Percentiles rank a stretch among this genome's conserved stretches.
Evolutionary conservation across 805 yeast species (phyloP).

Genomic region (Kockiozyma suomiensis): DNA sequence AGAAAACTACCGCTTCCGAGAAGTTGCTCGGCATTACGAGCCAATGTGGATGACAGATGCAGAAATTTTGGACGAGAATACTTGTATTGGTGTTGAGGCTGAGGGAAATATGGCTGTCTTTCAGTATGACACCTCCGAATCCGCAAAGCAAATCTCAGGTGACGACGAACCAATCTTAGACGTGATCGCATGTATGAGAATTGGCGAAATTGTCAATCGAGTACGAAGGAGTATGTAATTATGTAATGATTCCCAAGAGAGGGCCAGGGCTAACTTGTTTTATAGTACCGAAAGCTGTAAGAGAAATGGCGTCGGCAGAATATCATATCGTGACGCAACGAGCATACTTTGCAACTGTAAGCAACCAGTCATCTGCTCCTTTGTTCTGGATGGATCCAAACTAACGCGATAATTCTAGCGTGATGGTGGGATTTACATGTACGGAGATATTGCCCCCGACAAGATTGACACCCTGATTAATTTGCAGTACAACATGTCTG

Average conservation of each 20-base stretch:
- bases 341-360: constrained; percentile 33
- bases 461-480: constrained; percentile 25
- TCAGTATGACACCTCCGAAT: not conserved
- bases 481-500: constrained; percentile 30
- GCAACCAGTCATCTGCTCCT: not conserved
- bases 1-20: constrained; percentile 8
- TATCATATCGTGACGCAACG: constrained; percentile 25
- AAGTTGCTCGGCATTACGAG: constrained; percentile 29
- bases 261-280: not conserved
- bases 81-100: constrained; percentile 31
- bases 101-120: constrained; percentile 34
- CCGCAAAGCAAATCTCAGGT: not conserved
- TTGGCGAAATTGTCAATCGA: constrained; percentile 34
- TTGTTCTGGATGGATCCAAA: not conserved
- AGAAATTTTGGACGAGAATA: constrained; percentile 17
- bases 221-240: constrained; percentile 24
- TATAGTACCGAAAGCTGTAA: not conserved
- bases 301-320: constrained; percentile 7
- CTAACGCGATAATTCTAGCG: constrained; percentile 14
- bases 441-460: constrained; percentile 23
- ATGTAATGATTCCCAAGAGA: not conserved
- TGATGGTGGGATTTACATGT: constrained; percentile 32
- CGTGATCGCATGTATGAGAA: constrained; percentile 18
- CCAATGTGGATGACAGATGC: constrained; percentile 37
- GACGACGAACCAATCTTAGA: constrained; percentile 19